phyloP scores from a whole-genome alignment of 192 early-diverging fungal genomes.

The Entomortierella chlamydospora region DNA sequence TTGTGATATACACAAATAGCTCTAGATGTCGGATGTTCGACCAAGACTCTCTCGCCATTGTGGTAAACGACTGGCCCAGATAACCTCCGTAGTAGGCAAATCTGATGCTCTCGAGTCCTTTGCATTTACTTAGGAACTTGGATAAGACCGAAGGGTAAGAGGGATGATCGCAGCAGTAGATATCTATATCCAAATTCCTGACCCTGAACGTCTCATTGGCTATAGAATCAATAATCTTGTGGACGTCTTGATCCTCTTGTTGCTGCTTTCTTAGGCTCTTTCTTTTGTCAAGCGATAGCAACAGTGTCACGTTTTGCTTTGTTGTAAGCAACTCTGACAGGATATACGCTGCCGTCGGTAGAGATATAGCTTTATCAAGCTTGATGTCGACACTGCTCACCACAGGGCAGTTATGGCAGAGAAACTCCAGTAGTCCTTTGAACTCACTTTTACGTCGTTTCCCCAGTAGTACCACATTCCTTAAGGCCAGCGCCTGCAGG shows the following conservation, averaged over 20 bases:
- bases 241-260: background rate
- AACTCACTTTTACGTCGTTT: background rate
- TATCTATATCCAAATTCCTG: background rate
- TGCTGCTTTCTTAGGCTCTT: background rate
- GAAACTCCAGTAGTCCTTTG: background rate
- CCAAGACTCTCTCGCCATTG: background rate
- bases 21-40: background rate
- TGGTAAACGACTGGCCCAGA: background rate
- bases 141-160: background rate
- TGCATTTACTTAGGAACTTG: background rate
- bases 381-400: background rate
- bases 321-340: background rate
- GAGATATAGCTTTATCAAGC: background rate
- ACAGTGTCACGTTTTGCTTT: background rate
- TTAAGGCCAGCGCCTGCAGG: background rate
- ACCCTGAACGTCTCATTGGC: background rate
- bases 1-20: background rate
- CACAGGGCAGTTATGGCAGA: background rate
- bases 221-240: background rate
- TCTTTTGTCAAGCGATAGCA: background rate
- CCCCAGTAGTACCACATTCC: background rate
- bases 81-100: background rate
- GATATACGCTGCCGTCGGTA: background rate
- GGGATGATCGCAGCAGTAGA: background rate
- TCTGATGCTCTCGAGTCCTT: background rate